Evolutionary conservation across 2,329 filamentous ascomycete species (phyloP).

Genomic region (Botrytis galanthina): DNA sequence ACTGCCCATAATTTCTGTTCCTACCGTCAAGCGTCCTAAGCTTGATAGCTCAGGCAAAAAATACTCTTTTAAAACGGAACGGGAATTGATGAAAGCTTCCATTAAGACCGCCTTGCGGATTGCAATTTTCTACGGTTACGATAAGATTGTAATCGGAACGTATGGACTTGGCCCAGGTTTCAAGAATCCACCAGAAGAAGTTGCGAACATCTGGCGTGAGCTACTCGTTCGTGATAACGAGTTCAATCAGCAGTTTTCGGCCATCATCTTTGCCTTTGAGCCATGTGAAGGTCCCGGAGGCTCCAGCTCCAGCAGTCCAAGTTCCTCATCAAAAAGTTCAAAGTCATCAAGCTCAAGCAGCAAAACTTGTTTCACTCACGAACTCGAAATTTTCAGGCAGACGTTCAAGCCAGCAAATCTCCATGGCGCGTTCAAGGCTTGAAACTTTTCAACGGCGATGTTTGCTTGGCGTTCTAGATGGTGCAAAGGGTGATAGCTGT

Average conservation of each 20-base stretch:
- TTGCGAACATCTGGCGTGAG: slow-evolving; percentile 65
- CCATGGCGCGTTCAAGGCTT: slow-evolving; percentile 21
- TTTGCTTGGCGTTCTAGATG: slow-evolving; percentile 1
- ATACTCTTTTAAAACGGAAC: slow-evolving; percentile 71
- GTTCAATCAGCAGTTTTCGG: slow-evolving; percentile 58
- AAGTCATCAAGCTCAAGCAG: slow-evolving; percentile 14
- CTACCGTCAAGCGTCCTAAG: slow-evolving; percentile 71
- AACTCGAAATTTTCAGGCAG: slow-evolving; percentile 20
- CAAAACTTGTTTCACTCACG: slow-evolving; percentile 13
- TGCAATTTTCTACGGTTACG: slow-evolving; percentile 59
- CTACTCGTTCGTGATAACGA: slow-evolving; percentile 61
- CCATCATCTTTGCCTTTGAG: slow-evolving; percentile 65
- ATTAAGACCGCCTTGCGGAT: slow-evolving; percentile 69
- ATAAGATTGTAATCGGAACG: slow-evolving; percentile 59
- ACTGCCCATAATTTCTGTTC: slow-evolving; percentile 71
- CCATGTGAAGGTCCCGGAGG: slow-evolving; percentile 47
- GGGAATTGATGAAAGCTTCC: slow-evolving; percentile 69
- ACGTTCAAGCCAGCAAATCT: slow-evolving; percentile 21
- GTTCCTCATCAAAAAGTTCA: slow-evolving; percentile 25
- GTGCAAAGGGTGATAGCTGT: slow-evolving; percentile 1
- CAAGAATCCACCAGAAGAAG: slow-evolving; percentile 62
- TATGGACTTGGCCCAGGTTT: slow-evolving; percentile 64
- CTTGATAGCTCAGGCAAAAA: slow-evolving; percentile 63
- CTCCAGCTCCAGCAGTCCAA: slow-evolving; percentile 35
- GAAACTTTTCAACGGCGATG: neutral